Conservation (phyloP, 495 filamentous ascomycete species). For the Hypomontagnella submonticulosa region DNA sequence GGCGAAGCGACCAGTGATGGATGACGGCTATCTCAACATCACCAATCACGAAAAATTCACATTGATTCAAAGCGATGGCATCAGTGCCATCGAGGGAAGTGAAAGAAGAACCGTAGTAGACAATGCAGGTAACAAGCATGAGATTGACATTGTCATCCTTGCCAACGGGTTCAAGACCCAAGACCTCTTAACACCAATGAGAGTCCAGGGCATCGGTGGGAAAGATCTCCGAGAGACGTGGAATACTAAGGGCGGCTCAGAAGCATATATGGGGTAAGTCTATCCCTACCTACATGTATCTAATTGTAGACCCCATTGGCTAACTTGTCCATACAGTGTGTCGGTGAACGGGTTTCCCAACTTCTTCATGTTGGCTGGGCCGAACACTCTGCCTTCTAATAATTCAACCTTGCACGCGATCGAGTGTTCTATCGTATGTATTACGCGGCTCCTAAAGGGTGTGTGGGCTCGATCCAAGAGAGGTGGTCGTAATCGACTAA, state of each 20-base stretch:
- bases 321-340: neutral
- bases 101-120: neutral
- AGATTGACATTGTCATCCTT: neutral
- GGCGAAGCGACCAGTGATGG: neutral
- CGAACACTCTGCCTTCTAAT: neutral
- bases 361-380: neutral
- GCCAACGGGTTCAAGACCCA: conserved; percentile 3
- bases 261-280: neutral
- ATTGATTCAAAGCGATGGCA: neutral
- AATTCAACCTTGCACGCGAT: neutral
- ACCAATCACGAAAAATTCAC: neutral
- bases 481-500: neutral
- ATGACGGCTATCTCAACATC: neutral
- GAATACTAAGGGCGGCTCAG: neutral
- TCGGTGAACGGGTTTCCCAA: neutral
- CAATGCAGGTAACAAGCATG: neutral
- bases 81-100: neutral
- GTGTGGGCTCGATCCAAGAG: neutral
- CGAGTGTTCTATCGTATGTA: neutral
- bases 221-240: neutral
- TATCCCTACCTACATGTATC: neutral
- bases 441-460: neutral
- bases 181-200: conserved; percentile 1
- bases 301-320: too few species aligned
- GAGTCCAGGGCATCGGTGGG: neutral